Evolutionary conservation across 2,329 filamentous ascomycete species (phyloP).

Genomic region (Aspergillus ruber): DNA sequence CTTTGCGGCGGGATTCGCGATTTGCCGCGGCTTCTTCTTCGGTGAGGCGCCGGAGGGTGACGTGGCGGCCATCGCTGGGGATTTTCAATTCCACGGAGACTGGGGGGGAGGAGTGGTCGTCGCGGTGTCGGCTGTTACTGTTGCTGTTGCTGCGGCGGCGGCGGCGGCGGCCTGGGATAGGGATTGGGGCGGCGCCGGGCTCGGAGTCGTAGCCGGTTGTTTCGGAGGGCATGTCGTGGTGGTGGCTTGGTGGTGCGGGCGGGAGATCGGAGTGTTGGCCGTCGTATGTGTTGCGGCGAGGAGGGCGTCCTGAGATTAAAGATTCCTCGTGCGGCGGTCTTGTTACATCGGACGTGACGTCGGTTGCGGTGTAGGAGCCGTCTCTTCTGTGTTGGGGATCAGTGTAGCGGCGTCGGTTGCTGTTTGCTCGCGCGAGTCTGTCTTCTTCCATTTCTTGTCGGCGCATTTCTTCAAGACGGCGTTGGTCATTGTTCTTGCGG

Average conservation of each 20-base stretch:
- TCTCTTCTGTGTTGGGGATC: conserved; percentile 27
- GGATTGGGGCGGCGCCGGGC: conserved; percentile 27
- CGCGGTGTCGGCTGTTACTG: conserved; percentile 28
- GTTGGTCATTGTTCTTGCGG: conserved; percentile 51
- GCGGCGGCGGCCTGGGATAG: conserved; percentile 24
- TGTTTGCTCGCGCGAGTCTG: conserved; percentile 46
- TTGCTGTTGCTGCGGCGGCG: conserved; percentile 23
- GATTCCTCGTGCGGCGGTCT: conserved; percentile 29
- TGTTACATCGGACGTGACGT: conserved; percentile 30
- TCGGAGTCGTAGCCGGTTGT: conserved; percentile 23
- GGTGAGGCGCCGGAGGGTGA: conserved; percentile 56
- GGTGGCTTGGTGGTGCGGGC: conserved; percentile 36
- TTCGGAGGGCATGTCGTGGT: conserved; percentile 32
- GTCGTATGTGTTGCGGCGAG: conserved; percentile 24
- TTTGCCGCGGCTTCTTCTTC: conserved; percentile 58
- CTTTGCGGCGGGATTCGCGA: conserved; percentile 48
- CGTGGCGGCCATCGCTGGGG: conserved; percentile 57
- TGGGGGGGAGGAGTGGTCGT: conserved; percentile 50
- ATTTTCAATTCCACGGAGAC: conserved; percentile 60
- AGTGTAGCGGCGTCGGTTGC: conserved; percentile 62
- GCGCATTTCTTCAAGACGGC: conserved; percentile 52
- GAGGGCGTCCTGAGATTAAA: conserved; percentile 24
- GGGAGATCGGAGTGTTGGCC: conserved; percentile 29
- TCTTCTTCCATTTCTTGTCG: conserved; percentile 49
- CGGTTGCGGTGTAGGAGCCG: conserved; percentile 30